Conservation (phyloP, 495 filamentous ascomycete species). For the Penicillium waksmanii region DNA sequence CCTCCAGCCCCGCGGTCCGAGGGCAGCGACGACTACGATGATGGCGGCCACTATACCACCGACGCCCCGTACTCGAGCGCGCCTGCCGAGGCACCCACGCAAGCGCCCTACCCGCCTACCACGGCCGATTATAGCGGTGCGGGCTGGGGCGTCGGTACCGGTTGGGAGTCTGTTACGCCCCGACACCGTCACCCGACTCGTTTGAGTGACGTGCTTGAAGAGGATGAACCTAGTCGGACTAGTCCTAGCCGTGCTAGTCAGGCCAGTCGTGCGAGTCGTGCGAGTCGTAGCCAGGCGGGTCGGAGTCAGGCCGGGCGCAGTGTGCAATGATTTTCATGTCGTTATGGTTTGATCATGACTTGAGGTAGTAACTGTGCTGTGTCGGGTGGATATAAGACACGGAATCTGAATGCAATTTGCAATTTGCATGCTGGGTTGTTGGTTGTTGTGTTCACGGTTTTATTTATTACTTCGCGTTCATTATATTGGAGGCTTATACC, state of each 20-base stretch:
- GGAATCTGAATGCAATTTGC: neutral
- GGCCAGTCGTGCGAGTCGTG: conserved; percentile 42
- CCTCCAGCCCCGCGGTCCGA: conserved; percentile 42
- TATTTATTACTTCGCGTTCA: too few relatives aligned
- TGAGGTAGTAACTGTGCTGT: neutral
- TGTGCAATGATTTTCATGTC: conserved; percentile 28
- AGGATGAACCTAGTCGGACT: conserved; percentile 62
- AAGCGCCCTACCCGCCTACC: conserved; percentile 34
- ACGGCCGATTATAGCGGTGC: conserved; percentile 59
- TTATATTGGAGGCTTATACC: too few relatives aligned
- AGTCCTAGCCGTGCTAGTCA: conserved; percentile 60
- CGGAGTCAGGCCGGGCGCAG: conserved; percentile 48
- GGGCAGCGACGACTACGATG: conserved; percentile 59
- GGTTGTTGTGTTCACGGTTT: too few relatives aligned
- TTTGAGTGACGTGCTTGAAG: conserved; percentile 90
- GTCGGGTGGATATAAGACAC: too few relatives aligned
- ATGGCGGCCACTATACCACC: conserved; percentile 51
- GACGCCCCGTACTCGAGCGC: conserved; percentile 49
- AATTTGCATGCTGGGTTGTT: neutral
- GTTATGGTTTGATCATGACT: conserved; percentile 6
- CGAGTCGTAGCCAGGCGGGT: too few relatives aligned
- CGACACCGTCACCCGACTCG: conserved; percentile 94
- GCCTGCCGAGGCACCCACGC: conserved; percentile 35
- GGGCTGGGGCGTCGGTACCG: conserved; percentile 64
- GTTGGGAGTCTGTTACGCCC: conserved; percentile 77